A percentile compares a stretch with the other conserved stretches of the same genome.
phyloP scores from a whole-genome alignment of 2,329 filamentous ascomycete genomes.

The Cryoendolithus antarcticus region DNA sequence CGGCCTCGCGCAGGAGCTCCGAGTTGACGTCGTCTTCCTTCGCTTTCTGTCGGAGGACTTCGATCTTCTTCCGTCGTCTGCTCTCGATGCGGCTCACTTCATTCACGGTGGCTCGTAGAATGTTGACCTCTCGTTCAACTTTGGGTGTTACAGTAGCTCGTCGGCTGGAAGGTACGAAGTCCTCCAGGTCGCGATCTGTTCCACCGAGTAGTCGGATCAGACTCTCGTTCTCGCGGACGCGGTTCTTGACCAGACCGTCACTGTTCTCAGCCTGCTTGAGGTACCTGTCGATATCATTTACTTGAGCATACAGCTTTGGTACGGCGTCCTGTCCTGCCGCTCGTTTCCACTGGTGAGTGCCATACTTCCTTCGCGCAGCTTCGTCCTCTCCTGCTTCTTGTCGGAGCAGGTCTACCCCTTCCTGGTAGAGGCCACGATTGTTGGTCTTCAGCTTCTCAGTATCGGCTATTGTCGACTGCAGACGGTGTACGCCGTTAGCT shows the following conservation, averaged over 20 bases:
- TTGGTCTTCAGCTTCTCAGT: conserved; percentile 78
- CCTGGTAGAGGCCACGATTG: conserved; percentile 66
- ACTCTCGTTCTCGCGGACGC: conserved; percentile 63
- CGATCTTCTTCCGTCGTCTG: conserved; percentile 64
- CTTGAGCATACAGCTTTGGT: conserved; percentile 60
- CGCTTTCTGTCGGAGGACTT: conserved; percentile 64
- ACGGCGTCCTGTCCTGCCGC: conserved; percentile 57
- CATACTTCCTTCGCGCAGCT: conserved; percentile 60
- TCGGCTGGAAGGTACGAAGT: conserved; percentile 78
- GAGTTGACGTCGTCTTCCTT: conserved; percentile 76
- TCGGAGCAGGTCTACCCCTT: conserved; percentile 65
- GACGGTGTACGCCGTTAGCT: conserved; percentile 66
- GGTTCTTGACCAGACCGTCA: conserved; percentile 61
- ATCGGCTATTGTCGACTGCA: conserved; percentile 72
- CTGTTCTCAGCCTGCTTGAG: conserved; percentile 59
- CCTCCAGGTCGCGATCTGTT: conserved; percentile 67
- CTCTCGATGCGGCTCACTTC: conserved; percentile 76
- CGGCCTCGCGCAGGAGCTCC: conserved; percentile 71
- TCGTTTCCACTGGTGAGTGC: conserved; percentile 74
- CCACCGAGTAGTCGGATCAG: conserved; percentile 66
- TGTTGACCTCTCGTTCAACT: conserved; percentile 66
- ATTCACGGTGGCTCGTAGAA: conserved; percentile 68
- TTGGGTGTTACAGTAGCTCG: conserved; percentile 66
- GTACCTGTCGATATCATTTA: conserved; percentile 73
- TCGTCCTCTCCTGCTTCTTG: conserved; percentile 79